Base-by-base conservation (phyloP, 768 basidiomycete species). In the Coprinopsis strossmayeri region DNA sequence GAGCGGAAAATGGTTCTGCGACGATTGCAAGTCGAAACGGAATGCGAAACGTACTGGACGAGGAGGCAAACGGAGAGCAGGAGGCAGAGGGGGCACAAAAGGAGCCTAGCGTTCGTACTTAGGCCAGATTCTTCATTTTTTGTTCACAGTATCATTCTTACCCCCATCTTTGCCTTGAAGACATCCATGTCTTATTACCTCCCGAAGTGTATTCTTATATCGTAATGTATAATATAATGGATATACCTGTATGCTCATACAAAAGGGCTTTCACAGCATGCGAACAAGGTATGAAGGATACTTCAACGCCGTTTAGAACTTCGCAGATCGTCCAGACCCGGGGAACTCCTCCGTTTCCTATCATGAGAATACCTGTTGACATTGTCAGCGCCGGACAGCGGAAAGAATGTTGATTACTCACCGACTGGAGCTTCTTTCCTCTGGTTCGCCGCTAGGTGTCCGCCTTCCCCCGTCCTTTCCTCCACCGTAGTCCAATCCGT, bases 401-500 rank as follows among this genome's bases (percentile, higher is more conserved):
- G 28, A 32, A 23, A 42, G 17, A 32, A 7, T 12, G 35, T 9
- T 48, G 7, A 40, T n/a, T 5, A 61, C 75, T 60, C 57, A 76
- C 82, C 78, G 73, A 57, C 77, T 73, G 48, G 77, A 74, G 52
- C 73, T 70, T 55, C 83, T 73, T 45, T 86, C 84, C 56, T 87
- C 84, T 27, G 81, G 77, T 54, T 87, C 84, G 17, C 76, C 76
- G 46, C 79, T 81, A 0, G 82, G 75, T 42, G 80, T 84, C 54
- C 82, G 65, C 34, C 76, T 87, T 2, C 87, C 58, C 35, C 59
- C 58, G 12, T 62, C 64, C 30, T 61, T 63, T 12, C 67, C 67
- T 12, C 67, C 68, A 9, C 68, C 89, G 56, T 92, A 92, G 61
- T 92, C 90, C 58, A 92, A 64, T n/a, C 90, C 89, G 59, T 91